Base-by-base conservation (phyloP, 257 asterid genomes). In the Solanum neorickii region DNA sequence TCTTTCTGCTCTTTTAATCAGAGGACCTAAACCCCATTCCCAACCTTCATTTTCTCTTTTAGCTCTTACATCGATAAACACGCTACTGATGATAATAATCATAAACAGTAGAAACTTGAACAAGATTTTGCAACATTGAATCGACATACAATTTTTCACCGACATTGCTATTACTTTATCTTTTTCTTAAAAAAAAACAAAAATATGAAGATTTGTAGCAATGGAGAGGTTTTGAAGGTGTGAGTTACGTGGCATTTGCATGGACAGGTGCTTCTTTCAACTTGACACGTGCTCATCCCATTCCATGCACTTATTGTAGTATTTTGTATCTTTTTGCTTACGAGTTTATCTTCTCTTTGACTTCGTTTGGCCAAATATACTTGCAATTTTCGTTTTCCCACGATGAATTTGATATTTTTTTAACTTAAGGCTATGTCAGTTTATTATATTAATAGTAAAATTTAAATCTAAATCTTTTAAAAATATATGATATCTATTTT, bases 231-330 rank as follows among this genome's bases (percentile, higher is more conserved):
- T 86, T 83, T 12, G 20, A 47, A 41, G 74, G 33, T 33, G 82
- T 62, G 68, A 73, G 88, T 37, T 42, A 93, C 97, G 98, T 95
- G 97, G 93, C 98, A 29, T 91, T 80, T 93, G 96, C 94, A 94
- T 93, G 96, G 91, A 88, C 78, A 87, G 46, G 93, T 88, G 89
- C 85, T 80, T 29, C 18, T 47, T 47, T 80, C 18, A 27, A 5
- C 18, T 1, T 47, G 44, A 80, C 85, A 47, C 85, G 85, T 80
- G 16, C 44, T 29, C 7, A 10, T 7, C 5, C 16, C 20, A 52
- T 52, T 16, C 41, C 65, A 46, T 80, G 42, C 84, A 47, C 27
- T 5, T 35, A 3, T 4, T 27, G 16, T 46, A 15, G 5, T 72
- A 1, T 3, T 78, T 78, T 25, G 25, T 16, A 66, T 27, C 9